These are phyloP conservation scores for Gossypium arboreum DNA, from an alignment of 345 rosid genomes.

Conservation along the genomic window DNA sequence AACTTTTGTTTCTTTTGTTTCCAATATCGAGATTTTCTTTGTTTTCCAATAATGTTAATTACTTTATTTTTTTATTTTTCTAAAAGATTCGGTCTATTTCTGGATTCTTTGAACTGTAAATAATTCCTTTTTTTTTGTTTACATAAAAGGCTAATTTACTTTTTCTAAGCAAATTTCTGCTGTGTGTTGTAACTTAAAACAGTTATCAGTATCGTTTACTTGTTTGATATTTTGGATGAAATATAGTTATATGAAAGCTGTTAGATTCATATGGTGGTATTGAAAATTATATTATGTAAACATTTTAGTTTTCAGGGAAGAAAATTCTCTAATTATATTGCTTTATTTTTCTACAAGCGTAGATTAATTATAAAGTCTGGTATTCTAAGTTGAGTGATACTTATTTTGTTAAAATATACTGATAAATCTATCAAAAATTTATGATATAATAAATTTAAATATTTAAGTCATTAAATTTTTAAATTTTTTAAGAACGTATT, in stretches of 20 bases:
- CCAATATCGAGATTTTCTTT: not conserved
- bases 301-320: not conserved
- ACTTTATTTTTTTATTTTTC: not conserved
- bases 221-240: not conserved
- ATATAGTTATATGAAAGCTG: not conserved
- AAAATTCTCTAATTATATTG: not conserved
- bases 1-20: not conserved
- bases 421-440: not conserved
- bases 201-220: not conserved
- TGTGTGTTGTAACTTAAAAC: not conserved
- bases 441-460: not conserved
- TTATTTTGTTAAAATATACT: not conserved
- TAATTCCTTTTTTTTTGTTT: not conserved
- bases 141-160: not conserved
- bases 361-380: not conserved
- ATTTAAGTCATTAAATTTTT: not conserved
- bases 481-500: not conserved
- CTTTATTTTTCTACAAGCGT: not conserved
- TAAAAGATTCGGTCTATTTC: not conserved
- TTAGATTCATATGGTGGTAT: not conserved
- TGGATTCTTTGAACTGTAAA: not conserved
- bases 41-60: not conserved
- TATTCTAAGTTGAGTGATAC: not conserved
- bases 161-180: not conserved
- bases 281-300: not conserved